Base-by-base conservation (phyloP, 805 yeast species). In the Starmerella powellii region DNA sequence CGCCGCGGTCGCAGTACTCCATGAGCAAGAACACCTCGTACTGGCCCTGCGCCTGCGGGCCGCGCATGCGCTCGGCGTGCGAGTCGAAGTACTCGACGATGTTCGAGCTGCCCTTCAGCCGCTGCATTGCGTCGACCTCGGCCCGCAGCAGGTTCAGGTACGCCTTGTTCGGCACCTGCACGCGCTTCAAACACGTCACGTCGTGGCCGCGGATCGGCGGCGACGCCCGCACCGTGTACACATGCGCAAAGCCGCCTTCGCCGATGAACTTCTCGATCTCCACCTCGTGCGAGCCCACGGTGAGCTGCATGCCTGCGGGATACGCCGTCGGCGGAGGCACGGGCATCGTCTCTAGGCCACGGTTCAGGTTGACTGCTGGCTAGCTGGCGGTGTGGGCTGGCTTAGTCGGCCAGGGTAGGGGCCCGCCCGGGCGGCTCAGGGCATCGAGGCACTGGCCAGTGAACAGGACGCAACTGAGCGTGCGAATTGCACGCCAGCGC, bases 111-210 rank as follows among this genome's bases (percentile, higher is more conserved):
- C 94, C 94, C 47, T 78, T 67, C 27, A 91, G 67, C 21, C 94
- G 68, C 62, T 84, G 82, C 97, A 91, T 88, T 11, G 96, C 94
- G 58, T 91, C 97, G 13, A 91, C 98, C 60, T 91, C 99, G 31
- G 93, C 95, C 48, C 97, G 67, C 38, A 91, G 66, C 19, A 79
- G 72, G 53, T 82, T 84, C 58, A 91, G 68, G 40, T 80, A 81
- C 55, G 76, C 73, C 61, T 91, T 91, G 58, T 80, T 85, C 3
- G 96, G 96, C 3, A 91, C 98, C 26, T 79, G 79, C n/a, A 91
- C 97, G 49, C 98, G 72, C 62, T 91, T 91, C 55, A 91, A 67
- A 59, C 97, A 91, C 4, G 88, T 95, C 8, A 58, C 11, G 69
- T 60, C 42, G 61, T 62, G 38, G 68, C 74, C 75, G 13, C 71